Evolutionary conservation across 306 rosid genomes (phyloP).

Genomic region (Vicia sativa): DNA sequence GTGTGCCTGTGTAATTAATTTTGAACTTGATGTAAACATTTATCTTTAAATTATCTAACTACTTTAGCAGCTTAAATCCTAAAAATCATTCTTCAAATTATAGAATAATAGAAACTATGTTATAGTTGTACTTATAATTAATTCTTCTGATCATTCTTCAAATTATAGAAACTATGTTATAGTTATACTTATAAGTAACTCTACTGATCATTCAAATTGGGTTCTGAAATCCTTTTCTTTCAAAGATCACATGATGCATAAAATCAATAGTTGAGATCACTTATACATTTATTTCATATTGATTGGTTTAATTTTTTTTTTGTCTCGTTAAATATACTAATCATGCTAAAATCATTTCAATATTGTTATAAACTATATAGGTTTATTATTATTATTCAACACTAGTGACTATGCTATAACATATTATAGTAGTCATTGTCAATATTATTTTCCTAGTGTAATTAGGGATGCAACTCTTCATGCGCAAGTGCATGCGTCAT

Average conservation of each 20-base stretch:
- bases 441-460: not conserved
- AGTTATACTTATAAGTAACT: not conserved
- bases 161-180: not conserved
- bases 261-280: not conserved
- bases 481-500: not conserved
- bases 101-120: constrained; percentile 38
- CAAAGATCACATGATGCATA: not conserved
- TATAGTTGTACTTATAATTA: constrained; percentile 3
- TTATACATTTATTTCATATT: not conserved
- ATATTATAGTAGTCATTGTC: not conserved
- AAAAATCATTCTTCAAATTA: constrained; percentile 6
- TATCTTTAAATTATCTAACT: not conserved
- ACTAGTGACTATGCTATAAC: not conserved
- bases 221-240: not conserved
- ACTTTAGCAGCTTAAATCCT: constrained; percentile 3
- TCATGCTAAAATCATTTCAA: constrained; percentile 2
- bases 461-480: not conserved
- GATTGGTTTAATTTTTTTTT: constrained; percentile 3
- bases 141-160: constrained; percentile 5
- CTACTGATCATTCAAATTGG: not conserved
- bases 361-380: not conserved
- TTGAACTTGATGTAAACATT: constrained; percentile 1
- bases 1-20: not conserved
- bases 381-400: not conserved
- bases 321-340: not conserved